phyloP scores from a whole-genome alignment of 2,329 filamentous ascomycete genomes.

The Penicillium sp. region DNA sequence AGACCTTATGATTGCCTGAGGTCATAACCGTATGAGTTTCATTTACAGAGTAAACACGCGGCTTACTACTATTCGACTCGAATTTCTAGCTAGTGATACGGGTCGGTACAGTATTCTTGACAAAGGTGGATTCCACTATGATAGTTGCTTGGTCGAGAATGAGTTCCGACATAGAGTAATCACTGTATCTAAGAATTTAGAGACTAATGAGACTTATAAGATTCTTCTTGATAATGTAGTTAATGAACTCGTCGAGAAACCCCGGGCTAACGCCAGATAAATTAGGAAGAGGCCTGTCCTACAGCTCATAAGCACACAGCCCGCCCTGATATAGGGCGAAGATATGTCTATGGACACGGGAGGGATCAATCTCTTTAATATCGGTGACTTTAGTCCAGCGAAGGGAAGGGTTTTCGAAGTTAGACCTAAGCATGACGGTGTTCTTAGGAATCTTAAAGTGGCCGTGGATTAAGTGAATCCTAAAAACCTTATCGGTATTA shows the following conservation, averaged over 20 bases:
- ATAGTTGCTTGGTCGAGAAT: background rate
- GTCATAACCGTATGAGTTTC: slow-evolving; percentile 14
- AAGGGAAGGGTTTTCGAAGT: slow-evolving; percentile 26
- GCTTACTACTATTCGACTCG: slow-evolving; percentile 1
- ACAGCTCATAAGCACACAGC: background rate
- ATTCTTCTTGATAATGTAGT: slow-evolving; percentile 23
- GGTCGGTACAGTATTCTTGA: slow-evolving; percentile 10
- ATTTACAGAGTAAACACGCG: slow-evolving; percentile 14
- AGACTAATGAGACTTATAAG: slow-evolving; percentile 27
- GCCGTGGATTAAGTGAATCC: slow-evolving; percentile 29
- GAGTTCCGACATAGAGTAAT: slow-evolving; percentile 7
- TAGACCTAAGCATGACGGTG: slow-evolving; percentile 32
- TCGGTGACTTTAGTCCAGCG: slow-evolving; percentile 29
- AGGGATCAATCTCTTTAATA: slow-evolving; percentile 25
- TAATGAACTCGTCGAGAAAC: slow-evolving; percentile 18
- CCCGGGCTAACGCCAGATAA: slow-evolving; percentile 23
- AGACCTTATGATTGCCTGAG: slow-evolving; percentile 28
- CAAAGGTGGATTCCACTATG: background rate
- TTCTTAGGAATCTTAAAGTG: slow-evolving; percentile 32
- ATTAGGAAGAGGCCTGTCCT: slow-evolving; percentile 17
- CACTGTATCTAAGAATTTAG: slow-evolving; percentile 18
- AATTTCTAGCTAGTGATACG: slow-evolving; percentile 11
- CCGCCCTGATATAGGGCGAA: slow-evolving; percentile 25
- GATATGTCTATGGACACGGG: slow-evolving; percentile 26
- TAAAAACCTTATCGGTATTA: slow-evolving; percentile 28